These are phyloP conservation scores for Pulveroboletus sp. DNA, from an alignment of 768 basidiomycete genomes.

Conservation along the genomic window DNA sequence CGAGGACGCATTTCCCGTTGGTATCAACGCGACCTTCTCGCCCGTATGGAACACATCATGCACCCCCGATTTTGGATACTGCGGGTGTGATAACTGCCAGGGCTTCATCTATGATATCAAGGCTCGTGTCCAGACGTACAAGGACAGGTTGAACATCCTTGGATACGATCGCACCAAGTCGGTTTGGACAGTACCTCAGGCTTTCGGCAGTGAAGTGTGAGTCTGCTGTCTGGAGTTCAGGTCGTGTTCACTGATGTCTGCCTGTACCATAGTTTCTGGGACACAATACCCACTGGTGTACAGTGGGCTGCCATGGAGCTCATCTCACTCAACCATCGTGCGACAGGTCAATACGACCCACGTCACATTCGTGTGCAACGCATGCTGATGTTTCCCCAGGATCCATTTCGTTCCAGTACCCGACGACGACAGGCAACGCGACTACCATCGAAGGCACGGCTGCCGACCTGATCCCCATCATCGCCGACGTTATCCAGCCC, in stretches of 20 bases:
- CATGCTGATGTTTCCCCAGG: conserved; percentile 12
- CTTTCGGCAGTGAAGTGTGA: conserved; percentile 55
- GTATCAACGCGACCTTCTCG: conserved; percentile 63
- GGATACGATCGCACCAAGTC: conserved; percentile 66
- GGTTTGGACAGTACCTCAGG: conserved; percentile 79
- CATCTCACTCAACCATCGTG: conserved; percentile 26
- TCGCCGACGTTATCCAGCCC: conserved; percentile 12
- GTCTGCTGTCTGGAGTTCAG: neutral
- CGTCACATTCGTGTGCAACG: neutral
- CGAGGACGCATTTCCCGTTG: conserved; percentile 41
- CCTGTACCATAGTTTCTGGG: conserved; percentile 24
- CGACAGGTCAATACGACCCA: conserved; percentile 14
- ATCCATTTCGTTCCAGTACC: conserved; percentile 27
- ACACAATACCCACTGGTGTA: conserved; percentile 25
- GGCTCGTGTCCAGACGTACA: conserved; percentile 62
- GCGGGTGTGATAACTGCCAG: conserved; percentile 69
- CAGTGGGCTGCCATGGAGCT: conserved; percentile 26
- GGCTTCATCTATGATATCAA: conserved; percentile 65
- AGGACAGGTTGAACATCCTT: conserved; percentile 52
- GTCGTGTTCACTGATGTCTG: neutral
- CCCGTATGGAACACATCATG: conserved; percentile 59
- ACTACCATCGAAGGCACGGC: conserved; percentile 26
- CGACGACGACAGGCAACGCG: conserved; percentile 17
- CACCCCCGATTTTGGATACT: conserved; percentile 65
- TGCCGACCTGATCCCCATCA: neutral